Evolutionary conservation across 2,329 filamentous ascomycete species (phyloP).

Genomic region (Colletotrichum tropicale): DNA sequence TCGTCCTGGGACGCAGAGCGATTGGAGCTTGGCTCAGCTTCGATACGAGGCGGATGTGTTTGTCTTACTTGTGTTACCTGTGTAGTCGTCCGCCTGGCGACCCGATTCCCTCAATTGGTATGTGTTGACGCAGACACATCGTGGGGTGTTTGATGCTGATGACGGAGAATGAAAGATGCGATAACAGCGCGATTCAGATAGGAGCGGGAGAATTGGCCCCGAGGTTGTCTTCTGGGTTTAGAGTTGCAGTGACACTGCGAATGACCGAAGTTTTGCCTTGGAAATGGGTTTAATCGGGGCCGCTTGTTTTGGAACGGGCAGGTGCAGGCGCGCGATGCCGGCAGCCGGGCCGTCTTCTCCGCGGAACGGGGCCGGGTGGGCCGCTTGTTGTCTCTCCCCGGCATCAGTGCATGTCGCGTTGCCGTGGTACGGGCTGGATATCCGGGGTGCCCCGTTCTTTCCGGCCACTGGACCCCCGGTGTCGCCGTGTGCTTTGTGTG

Average conservation of each 20-base stretch:
- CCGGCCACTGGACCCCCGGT: background rate
- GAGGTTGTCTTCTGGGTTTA: background rate
- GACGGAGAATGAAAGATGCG: accelerated
- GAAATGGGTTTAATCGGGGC: background rate
- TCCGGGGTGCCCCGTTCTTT: background rate
- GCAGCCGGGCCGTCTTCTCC: background rate
- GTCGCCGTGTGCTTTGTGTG: background rate
- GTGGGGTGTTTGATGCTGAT: background rate
- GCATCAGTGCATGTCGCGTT: background rate
- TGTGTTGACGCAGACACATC: accelerated
- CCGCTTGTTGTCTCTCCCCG: background rate
- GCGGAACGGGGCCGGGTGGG: background rate
- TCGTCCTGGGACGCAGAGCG: background rate
- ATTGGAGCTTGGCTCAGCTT: background rate
- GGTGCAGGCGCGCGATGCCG: background rate
- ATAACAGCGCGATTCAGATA: background rate
- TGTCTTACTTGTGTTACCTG: background rate
- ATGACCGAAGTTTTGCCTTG: background rate
- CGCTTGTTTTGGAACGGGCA: background rate
- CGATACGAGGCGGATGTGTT: background rate
- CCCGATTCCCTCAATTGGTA: background rate
- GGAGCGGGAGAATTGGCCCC: background rate
- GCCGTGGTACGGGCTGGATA: background rate
- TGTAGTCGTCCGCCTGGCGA: background rate
- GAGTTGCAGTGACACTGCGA: background rate